Base-by-base conservation (phyloP, 306 rosid species). In the Pyrus betulifolia region DNA sequence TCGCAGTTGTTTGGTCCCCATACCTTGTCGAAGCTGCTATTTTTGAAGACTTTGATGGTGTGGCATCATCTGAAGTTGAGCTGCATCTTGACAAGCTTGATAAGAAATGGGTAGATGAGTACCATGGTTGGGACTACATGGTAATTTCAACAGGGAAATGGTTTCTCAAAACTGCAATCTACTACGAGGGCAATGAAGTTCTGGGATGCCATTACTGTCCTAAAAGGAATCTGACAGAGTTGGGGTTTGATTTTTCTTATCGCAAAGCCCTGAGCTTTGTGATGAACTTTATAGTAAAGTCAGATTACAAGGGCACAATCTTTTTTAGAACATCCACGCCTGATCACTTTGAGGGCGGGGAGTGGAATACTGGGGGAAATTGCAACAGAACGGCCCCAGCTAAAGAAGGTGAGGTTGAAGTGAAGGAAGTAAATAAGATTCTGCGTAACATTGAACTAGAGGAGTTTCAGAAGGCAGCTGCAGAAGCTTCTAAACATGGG, bases 281-380 rank as follows among this genome's bases (percentile, higher is more conserved):
- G 30, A 45, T 96, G 87, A 82, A 89, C 81, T 89, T 84, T 79
- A 61, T 92, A 38, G 82, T 79, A 45, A 33, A 78, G 25, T 96
- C 99, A 74, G 79, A 88, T 71, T 96, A 92, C 87, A 92, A 80
- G 81, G 99, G 99, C 63, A 21, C 75, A 77, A 88, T 92, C 58
- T 82, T 96, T 73, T 92, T 89, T 45, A 86, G 99, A 85, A 87
- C 99, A 1, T 91, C 94, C 74, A 91, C 96, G 8, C 97, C 99
- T 0, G 99, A 96, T 76, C 99, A 96, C 75, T 96, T 96, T 46
- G 99, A 96, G 84, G 84, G 91, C 5, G 99, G 99, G 23, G 97
- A 93, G 87, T 96, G 99, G 99, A 91, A 82, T 25, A 89, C 78
- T 27, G 99, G 99, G 21, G 99, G 99, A 75, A 87, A 83, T 28